phyloP scores from a whole-genome alignment of 805 yeast species.

The Debaryomyces castellii region DNA sequence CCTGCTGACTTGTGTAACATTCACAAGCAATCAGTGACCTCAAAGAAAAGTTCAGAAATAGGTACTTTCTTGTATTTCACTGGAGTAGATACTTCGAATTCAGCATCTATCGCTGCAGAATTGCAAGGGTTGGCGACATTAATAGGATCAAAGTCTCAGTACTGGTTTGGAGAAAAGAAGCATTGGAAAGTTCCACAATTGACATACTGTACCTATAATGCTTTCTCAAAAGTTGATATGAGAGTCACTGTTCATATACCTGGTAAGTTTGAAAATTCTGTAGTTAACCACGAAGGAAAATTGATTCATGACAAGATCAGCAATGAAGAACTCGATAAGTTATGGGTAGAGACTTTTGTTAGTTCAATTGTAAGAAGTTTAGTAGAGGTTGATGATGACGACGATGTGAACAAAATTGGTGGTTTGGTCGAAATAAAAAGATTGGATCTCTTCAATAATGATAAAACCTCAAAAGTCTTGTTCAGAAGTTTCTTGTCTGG shows the following conservation, averaged over 20 bases:
- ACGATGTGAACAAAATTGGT: constrained; percentile 51
- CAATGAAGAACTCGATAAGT: constrained; percentile 53
- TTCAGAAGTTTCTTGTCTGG: constrained; percentile 54
- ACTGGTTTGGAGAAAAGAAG: constrained; percentile 78
- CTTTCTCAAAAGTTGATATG: constrained; percentile 62
- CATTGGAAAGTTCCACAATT: constrained; percentile 71
- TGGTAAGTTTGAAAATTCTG: constrained; percentile 62
- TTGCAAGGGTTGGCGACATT: constrained; percentile 66
- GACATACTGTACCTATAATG: constrained; percentile 65
- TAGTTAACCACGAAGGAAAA: constrained; percentile 54
- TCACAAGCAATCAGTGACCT: constrained; percentile 39
- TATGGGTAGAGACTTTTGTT: constrained; percentile 55
- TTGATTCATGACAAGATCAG: constrained; percentile 48
- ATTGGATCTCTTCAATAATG: constrained; percentile 66
- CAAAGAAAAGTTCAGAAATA: constrained; percentile 47
- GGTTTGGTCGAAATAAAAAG: constrained; percentile 82
- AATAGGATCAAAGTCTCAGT: constrained; percentile 57
- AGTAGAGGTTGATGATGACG: constrained; percentile 69
- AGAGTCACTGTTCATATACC: constrained; percentile 74
- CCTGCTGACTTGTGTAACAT: constrained; percentile 66
- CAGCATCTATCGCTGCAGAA: constrained; percentile 77
- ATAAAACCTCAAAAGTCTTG: constrained; percentile 42
- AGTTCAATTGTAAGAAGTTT: constrained; percentile 75
- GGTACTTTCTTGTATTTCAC: constrained; percentile 74
- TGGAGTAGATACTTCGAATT: constrained; percentile 73